phyloP scores from a whole-genome alignment of 371 early-diverging fungal species.

The Coemansia sp. region DNA sequence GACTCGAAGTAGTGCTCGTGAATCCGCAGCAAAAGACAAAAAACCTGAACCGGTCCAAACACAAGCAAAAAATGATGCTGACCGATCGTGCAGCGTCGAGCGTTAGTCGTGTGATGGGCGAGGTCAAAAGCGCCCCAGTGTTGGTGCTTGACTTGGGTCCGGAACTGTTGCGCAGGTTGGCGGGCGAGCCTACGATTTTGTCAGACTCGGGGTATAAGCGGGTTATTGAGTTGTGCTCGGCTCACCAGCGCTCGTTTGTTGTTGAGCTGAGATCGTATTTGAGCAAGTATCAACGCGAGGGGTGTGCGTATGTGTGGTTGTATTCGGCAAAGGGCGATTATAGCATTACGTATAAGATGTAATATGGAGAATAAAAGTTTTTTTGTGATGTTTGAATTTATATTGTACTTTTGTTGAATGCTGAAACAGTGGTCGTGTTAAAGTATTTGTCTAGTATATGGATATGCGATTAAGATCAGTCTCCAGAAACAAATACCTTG shows the following conservation, averaged over 20 bases:
- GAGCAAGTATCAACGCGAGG: slow-evolving; percentile 57
- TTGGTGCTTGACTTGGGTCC: slow-evolving; percentile 67
- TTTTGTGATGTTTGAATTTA: background rate
- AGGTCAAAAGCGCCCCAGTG: slow-evolving; percentile 58
- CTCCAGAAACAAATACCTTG: no score
- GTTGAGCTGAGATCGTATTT: slow-evolving; percentile 52
- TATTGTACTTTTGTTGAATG: background rate
- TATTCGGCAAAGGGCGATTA: slow-evolving; percentile 70
- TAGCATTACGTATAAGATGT: slow-evolving; percentile 56
- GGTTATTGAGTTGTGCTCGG: slow-evolving; percentile 52
- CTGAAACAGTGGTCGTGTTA: background rate
- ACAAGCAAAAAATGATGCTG: slow-evolving; percentile 67
- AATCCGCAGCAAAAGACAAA: slow-evolving; percentile 32
- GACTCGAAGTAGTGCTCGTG: slow-evolving; percentile 31
- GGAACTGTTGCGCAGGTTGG: slow-evolving; percentile 59
- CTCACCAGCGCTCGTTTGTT: slow-evolving; percentile 61
- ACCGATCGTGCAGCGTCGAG: slow-evolving; percentile 63
- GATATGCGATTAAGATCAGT: no score
- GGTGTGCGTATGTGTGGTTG: slow-evolving; percentile 62
- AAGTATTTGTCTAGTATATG: no score
- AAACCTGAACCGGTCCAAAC: slow-evolving; percentile 56
- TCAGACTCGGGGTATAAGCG: slow-evolving; percentile 65
- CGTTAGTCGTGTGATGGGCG: slow-evolving; percentile 49
- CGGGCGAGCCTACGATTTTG: slow-evolving; percentile 59
- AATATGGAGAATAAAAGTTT: background rate